Evolutionary conservation across 208 protist genomes (phyloP), one percentile per base, ranked within the genome.

Genomic region (Borovskyia barvae): DNA sequence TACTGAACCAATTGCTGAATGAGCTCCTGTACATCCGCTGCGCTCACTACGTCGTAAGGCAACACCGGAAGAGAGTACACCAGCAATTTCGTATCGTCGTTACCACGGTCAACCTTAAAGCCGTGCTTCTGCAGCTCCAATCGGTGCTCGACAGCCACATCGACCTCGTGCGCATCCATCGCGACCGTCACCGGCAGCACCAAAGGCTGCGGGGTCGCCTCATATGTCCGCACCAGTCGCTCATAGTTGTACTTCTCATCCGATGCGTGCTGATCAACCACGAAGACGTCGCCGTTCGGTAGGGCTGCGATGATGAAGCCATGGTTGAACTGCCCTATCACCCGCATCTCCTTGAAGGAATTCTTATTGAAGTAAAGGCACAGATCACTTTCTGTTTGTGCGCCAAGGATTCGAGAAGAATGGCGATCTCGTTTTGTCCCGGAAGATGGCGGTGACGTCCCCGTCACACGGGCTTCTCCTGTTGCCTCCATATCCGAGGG

Each of bases 191-290:
- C 73, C 14, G 92, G 72, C 24, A 72, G 40, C 11, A 98, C 71
- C 7, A 97, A 75, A 22, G 82, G 85, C 68, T 97, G 93, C 41
- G 89, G 84, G n/a, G 49, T 61, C 5, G 93, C 78, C 26, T 48
- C 57, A 58, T 94, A 93, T 6, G 54, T 32, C 7, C 48, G 54
- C 61, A 90, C 61, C n/a, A 97, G 78, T 15, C 71, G 72, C 70
- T 97, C 91, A 66, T 94, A 98, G 62, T 97, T 97, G 64, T 76
- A 94, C 70, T 97, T 98, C 51, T 98, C 95, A 57, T 98, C 95
- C 1, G 93, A 90, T 8, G 95, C 95, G 69, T 98, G 95, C 69
- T 98, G 95, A 60, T 98, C 95, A 41, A 98, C 85, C 36, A 98
- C 85, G 56, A 97, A 97, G 12, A 97, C 51, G 48, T 97, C 87